A percentile compares a stretch with the other conserved stretches of the same genome.
Conservation (phyloP, 768 basidiomycete species). For the Naganishia antarctica region DNA sequence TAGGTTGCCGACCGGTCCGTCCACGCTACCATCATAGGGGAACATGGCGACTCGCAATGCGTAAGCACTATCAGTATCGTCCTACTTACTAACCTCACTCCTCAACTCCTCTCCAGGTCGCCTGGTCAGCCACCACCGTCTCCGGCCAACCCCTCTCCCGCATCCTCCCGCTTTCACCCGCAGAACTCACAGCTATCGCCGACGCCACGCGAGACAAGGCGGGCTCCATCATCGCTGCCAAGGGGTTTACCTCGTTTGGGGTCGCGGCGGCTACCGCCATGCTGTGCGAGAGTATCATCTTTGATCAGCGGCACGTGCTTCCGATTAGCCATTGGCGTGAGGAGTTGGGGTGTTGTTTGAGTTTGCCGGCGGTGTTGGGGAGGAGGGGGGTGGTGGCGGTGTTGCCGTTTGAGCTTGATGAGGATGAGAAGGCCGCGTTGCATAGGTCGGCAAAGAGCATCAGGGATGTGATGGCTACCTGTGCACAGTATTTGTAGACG, state of each 20-base stretch:
- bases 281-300: constrained; percentile 25
- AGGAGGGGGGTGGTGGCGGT: constrained; percentile 11
- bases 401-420: constrained; percentile 15
- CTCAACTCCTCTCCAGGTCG: constrained; percentile 4
- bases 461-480: constrained; percentile 19
- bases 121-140: constrained; percentile 19
- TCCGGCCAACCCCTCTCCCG: constrained; percentile 15
- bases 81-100: neutral
- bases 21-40: constrained; percentile 16
- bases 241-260: constrained; percentile 24
- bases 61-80: neutral
- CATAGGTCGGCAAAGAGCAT: constrained; percentile 22
- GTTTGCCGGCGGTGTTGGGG: constrained; percentile 20
- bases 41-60: constrained; percentile 25
- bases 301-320: constrained; percentile 16
- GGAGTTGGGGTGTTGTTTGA: constrained; percentile 14
- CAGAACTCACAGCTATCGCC: constrained; percentile 1
- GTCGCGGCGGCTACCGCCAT: constrained; percentile 20
- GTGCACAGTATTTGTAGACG: constrained; percentile 21
- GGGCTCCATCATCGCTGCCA: constrained; percentile 23
- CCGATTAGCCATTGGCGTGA: constrained; percentile 24
- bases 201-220: constrained; percentile 19
- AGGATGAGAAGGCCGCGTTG: constrained; percentile 18
- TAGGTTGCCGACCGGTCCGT: constrained; percentile 20
- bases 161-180: constrained; percentile 9